phyloP scores from a whole-genome alignment of 148 eudicot genomes.

The Persicaria tinctoria region DNA sequence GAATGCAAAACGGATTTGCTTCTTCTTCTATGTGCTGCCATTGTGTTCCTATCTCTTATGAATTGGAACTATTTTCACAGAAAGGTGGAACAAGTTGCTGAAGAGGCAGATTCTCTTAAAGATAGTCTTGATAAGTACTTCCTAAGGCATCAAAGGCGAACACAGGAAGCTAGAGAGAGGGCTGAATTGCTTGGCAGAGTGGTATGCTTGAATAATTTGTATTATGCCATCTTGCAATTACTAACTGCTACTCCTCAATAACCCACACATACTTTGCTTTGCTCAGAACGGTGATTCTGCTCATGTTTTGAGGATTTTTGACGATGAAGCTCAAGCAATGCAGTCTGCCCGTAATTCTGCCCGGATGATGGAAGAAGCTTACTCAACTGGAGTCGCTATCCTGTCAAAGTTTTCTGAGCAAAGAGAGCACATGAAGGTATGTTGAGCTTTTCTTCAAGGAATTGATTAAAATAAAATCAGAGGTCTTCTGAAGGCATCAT shows the following conservation, averaged over 20 bases:
- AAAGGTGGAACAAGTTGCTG: conserved; percentile 91
- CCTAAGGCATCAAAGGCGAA: conserved; percentile 53
- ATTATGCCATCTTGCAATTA: neutral
- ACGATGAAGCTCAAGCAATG: conserved; percentile 93
- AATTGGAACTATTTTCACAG: conserved; percentile 24
- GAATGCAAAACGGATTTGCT: neutral
- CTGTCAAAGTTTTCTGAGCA: conserved; percentile 83
- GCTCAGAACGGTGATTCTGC: conserved; percentile 73
- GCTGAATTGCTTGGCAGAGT: conserved; percentile 84
- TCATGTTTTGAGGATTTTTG: conserved; percentile 83
- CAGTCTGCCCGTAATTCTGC: conserved; percentile 88
- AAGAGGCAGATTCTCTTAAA: conserved; percentile 91
- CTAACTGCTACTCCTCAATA: neutral
- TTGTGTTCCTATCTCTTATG: neutral
- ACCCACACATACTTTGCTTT: neutral
- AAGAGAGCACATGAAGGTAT: conserved; percentile 91
- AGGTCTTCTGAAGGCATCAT: too few species aligned
- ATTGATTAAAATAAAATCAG: too few species aligned
- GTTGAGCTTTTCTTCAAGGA: neutral
- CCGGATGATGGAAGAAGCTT: conserved; percentile 78
- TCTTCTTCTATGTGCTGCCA: neutral
- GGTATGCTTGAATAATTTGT: conserved; percentile 31
- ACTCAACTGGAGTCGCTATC: conserved; percentile 77
- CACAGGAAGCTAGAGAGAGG: conserved; percentile 87
- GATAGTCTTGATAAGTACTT: conserved; percentile 74